Conservation (phyloP, 2,329 filamentous ascomycete genomes). For the Aspergillus neotritici region DNA sequence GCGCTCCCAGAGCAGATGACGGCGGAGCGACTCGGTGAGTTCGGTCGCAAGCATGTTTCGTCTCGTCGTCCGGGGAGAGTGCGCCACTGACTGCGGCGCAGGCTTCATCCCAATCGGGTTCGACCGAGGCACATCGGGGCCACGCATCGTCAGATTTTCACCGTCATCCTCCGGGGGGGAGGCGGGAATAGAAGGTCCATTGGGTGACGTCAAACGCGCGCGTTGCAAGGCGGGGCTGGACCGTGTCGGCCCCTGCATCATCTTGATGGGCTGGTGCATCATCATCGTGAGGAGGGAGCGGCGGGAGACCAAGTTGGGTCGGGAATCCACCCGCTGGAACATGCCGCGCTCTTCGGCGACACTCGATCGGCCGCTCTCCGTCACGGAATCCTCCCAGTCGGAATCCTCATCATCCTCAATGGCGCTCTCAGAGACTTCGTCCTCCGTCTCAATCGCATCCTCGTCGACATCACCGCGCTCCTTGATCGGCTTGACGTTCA, state of each 20-base stretch:
- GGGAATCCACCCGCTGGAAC: constrained; percentile 89
- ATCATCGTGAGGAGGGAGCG: constrained; percentile 85
- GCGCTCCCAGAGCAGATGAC: constrained; percentile 89
- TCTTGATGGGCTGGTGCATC: constrained; percentile 74
- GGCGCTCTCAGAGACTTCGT: constrained; percentile 74
- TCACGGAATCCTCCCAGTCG: constrained; percentile 61
- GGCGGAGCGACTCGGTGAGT: constrained; percentile 84
- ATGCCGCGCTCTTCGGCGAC: constrained; percentile 66
- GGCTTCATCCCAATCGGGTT: constrained; percentile 76
- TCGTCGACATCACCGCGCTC: constrained; percentile 50
- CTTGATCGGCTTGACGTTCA: constrained; percentile 59
- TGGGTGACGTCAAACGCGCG: constrained; percentile 62
- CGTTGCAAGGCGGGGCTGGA: constrained; percentile 42
- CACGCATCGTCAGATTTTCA: constrained; percentile 58
- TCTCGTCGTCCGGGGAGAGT: constrained; percentile 86
- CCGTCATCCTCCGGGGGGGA: constrained; percentile 55
- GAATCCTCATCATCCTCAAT: constrained; percentile 66
- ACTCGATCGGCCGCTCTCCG: constrained; percentile 77
- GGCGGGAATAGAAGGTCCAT: constrained; percentile 58
- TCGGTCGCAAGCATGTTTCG: constrained; percentile 95
- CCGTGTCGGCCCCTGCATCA: constrained; percentile 55
- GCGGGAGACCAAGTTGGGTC: constrained; percentile 74
- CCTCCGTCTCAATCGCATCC: constrained; percentile 56
- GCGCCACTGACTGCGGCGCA: constrained; percentile 63
- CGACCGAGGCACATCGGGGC: constrained; percentile 61